These are phyloP conservation scores for Phaseolus coccineus DNA, from an alignment of 331 rosid genomes.

Conservation along the genomic window DNA sequence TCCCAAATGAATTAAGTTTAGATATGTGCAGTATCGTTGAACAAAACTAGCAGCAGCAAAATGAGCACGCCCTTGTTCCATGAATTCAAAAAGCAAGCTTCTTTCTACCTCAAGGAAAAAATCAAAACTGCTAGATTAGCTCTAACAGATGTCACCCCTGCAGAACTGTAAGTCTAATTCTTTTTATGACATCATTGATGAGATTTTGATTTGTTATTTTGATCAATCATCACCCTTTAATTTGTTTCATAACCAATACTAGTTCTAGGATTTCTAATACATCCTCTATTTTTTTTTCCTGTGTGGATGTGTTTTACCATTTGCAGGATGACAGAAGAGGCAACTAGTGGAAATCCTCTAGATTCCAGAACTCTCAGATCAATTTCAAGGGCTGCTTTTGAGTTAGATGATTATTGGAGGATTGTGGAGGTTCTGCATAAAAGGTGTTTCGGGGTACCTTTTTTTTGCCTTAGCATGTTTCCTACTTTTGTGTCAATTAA, in stretches of 20 bases:
- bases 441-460: constrained; percentile 51
- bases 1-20: constrained; percentile 1
- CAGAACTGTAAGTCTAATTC: constrained; percentile 64
- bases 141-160: constrained; percentile 95
- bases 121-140: constrained; percentile 93
- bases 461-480: background rate
- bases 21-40: constrained; percentile 51
- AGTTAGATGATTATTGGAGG: constrained; percentile 85
- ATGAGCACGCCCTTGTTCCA: constrained; percentile 64
- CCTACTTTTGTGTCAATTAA: constrained; percentile 6
- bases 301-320: background rate
- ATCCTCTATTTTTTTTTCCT: background rate
- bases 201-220: constrained; percentile 19
- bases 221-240: background rate
- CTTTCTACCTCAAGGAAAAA: constrained; percentile 92
- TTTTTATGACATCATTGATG: background rate
- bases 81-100: constrained; percentile 94
- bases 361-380: constrained; percentile 72
- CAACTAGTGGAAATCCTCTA: constrained; percentile 77
- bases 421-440: constrained; percentile 86
- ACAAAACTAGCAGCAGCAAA: constrained; percentile 50
- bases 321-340: constrained; percentile 87
- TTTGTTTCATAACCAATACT: constrained; percentile 19
- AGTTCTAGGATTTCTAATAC: constrained; percentile 15
- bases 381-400: constrained; percentile 96